phyloP scores from a whole-genome alignment of 73 alveolate genomes.

The Tetrahymena elliotti region DNA sequence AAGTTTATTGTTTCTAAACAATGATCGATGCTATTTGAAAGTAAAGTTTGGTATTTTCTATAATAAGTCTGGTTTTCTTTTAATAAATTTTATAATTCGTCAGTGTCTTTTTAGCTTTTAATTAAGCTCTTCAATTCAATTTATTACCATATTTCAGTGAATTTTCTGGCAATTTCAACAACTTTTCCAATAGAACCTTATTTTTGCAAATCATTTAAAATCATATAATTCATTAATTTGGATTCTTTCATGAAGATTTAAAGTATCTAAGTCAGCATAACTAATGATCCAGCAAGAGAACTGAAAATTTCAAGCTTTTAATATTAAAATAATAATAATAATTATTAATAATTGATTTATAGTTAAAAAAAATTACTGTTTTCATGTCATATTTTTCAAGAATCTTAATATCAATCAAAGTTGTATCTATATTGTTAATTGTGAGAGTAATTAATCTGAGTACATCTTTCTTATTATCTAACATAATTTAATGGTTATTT shows the following conservation, averaged over 20 bases:
- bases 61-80: neutral
- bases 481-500: neutral
- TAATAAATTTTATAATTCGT: neutral
- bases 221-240: neutral
- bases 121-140: neutral
- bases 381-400: neutral
- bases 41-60: neutral
- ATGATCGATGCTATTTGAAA: neutral
- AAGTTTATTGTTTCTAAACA: neutral
- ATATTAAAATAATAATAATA: neutral
- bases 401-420: neutral
- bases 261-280: neutral
- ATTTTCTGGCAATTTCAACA: neutral
- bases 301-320: neutral
- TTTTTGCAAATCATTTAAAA: neutral
- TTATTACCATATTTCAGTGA: neutral
- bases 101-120: neutral
- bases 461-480: neutral
- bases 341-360: too few species aligned
- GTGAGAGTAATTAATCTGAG: neutral
- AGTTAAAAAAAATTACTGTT: neutral
- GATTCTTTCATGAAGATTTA: neutral
- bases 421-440: neutral
- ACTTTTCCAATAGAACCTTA: neutral
- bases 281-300: neutral